Base-by-base conservation (phyloP, 768 basidiomycete species). In the Calocybe cyanea region DNA sequence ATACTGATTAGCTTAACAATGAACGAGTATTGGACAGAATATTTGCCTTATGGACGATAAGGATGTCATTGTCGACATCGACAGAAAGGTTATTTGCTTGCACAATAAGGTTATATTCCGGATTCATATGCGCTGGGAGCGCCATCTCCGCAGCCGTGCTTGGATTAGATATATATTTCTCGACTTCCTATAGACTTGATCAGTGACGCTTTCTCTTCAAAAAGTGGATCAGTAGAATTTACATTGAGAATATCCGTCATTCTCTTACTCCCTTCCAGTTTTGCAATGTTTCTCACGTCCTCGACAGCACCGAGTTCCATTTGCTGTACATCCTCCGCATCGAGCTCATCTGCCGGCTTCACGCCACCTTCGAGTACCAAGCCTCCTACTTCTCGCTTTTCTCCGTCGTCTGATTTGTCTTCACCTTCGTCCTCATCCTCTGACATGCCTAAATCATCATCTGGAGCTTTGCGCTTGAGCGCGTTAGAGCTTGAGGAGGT, bases 21-120 rank as follows among this genome's bases (percentile, higher is more conserved):
- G 13, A 8, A 51, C 9, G 28, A 11, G 24, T 24, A 8, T 4
- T 18, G 17, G 7, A 32, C 5, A 28, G n/a, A 34, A 23, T 5
- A 33, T 36, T 52, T 56, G 78, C 92, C 76, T 99, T 99, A 71
- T 99, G 92, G 0, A 99, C 94, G 24, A 99, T 76, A 28, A 99
- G 74, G 44, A 97, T 91, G 65, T 99, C 96, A 57, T 99, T 99
- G 67, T 99, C 96, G 4, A 98, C 84, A 57, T 99, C 96, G 34
- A 99, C 96, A 1, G 93, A 92, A 47, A 98, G 72, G 65, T 99
- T 99, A 71, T 99, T 99, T 19, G 96, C 92, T 56, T 92, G 85
- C 4, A 99, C 96, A 57, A 98, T 98, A 50, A 98, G 74, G 51
- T 85, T 82, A 69, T 99, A 99, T 65, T 99, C 96, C 1, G 92